phyloP scores from a whole-genome alignment of 257 asterid species.

The Echium plantagineum region DNA sequence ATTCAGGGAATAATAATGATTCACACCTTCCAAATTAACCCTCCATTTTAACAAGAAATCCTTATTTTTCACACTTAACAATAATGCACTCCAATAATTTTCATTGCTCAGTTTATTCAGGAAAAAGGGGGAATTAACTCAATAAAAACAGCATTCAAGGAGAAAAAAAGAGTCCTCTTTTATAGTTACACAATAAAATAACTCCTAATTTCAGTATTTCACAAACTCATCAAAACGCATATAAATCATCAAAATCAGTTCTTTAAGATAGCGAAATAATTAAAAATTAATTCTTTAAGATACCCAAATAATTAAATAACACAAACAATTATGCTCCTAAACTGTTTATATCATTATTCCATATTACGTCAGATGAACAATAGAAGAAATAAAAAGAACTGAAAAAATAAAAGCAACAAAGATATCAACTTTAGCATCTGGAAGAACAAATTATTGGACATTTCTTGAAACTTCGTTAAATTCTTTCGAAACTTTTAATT shows the following conservation, averaged over 20 bases:
- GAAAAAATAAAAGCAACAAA: too few relatives aligned
- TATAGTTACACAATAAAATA: not conserved
- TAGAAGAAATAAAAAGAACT: too few relatives aligned
- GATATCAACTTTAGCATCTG: slow-evolving; percentile 28
- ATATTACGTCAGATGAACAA: too few relatives aligned
- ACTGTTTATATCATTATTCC: too few relatives aligned
- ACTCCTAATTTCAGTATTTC: not conserved
- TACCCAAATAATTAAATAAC: too few relatives aligned
- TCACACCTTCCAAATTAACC: not conserved
- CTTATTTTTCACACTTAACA: not conserved
- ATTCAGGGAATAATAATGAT: not conserved
- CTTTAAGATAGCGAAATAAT: too few relatives aligned
- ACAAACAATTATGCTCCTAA: too few relatives aligned
- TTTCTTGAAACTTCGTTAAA: too few relatives aligned
- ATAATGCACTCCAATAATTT: too few relatives aligned
- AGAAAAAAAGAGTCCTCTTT: not conserved
- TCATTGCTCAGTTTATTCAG: not conserved
- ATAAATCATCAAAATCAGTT: not conserved
- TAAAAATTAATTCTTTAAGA: too few relatives aligned
- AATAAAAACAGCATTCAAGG: not conserved
- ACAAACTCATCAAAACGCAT: not conserved
- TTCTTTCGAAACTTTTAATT: too few relatives aligned
- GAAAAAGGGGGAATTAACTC: not conserved
- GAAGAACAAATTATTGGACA: slow-evolving; percentile 28
- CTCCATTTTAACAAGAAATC: not conserved